Conservation (phyloP, 768 basidiomycete genomes). For the Tulasnella sp. region DNA sequence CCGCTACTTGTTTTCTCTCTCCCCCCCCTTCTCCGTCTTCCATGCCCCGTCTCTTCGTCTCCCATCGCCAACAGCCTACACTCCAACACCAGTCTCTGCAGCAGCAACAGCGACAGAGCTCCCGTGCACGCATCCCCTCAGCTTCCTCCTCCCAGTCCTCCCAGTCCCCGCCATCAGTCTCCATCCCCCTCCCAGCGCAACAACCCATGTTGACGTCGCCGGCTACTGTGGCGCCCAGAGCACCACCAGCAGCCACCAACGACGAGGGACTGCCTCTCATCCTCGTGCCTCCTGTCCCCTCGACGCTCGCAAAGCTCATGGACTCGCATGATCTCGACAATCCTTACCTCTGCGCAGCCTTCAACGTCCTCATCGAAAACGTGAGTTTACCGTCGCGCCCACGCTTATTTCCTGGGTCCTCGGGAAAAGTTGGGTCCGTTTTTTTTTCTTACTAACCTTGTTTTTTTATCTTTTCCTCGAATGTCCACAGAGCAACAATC, state of each 20-base stretch:
- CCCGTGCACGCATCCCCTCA: constrained; percentile 12
- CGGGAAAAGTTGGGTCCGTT: neutral
- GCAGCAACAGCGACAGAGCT: constrained; percentile 15
- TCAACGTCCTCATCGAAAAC: constrained; percentile 29
- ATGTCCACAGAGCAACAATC: constrained; percentile 19
- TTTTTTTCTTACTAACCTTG: neutral
- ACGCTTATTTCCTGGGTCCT: constrained; percentile 13
- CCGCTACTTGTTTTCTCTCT: neutral
- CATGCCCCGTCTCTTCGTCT: constrained; percentile 26
- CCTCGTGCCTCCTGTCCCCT: constrained; percentile 22
- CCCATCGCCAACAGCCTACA: constrained; percentile 13
- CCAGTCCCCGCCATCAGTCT: neutral
- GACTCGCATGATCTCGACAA: constrained; percentile 27
- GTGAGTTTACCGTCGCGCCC: constrained; percentile 6
- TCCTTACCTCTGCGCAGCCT: constrained; percentile 24
- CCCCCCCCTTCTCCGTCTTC: neutral
- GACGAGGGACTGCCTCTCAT: constrained; percentile 15
- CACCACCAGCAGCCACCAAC: constrained; percentile 10
- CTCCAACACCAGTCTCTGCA: constrained; percentile 10
- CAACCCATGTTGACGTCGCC: neutral
- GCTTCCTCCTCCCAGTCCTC: neutral
- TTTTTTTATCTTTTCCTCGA: neutral
- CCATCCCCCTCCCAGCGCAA: constrained; percentile 1
- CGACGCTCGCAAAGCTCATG: constrained; percentile 20
- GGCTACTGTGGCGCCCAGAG: neutral